These are phyloP conservation scores for Sporisorium exsertum DNA, from an alignment of 1,284 basidiomycete genomes.

Conservation along the genomic window DNA sequence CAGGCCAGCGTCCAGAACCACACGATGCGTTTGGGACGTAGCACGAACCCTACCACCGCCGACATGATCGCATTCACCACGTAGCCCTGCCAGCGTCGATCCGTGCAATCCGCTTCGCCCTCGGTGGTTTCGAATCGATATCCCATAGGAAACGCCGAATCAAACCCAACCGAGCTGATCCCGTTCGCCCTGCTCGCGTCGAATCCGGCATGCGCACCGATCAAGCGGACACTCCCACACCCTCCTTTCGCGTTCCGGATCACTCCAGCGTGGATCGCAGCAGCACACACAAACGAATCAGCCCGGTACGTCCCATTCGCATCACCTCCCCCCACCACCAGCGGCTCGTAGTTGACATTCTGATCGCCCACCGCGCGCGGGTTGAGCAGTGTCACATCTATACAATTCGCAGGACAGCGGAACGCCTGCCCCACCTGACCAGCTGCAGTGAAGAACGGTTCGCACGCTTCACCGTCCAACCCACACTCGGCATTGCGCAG, in stretches of 20 bases:
- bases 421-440: constrained; percentile 75
- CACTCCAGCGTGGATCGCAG: constrained; percentile 80
- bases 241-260: constrained; percentile 78
- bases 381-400: constrained; percentile 78
- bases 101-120: constrained; percentile 75
- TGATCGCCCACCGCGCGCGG: constrained; percentile 79
- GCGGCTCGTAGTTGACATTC: constrained; percentile 77
- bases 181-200: constrained; percentile 76
- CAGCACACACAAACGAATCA: constrained; percentile 86
- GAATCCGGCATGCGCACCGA: constrained; percentile 80
- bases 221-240: constrained; percentile 78
- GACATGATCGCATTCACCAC: constrained; percentile 69
- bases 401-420: constrained; percentile 83
- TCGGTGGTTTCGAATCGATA: constrained; percentile 72
- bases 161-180: constrained; percentile 79
- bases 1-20: constrained; percentile 78
- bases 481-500: constrained; percentile 74
- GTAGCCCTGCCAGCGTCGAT: constrained; percentile 74
- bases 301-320: constrained; percentile 75
- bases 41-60: constrained; percentile 79
- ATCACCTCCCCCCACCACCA: constrained; percentile 83
- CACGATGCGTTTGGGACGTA: constrained; percentile 80
- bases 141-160: constrained; percentile 78
- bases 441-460: constrained; percentile 75
- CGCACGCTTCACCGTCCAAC: constrained; percentile 77